Percentiles rank a stretch among this genome's conserved stretches.
These are phyloP conservation scores for Hordeum pubiflorum DNA, from an alignment of 202 grass and related monocot species.

Conservation along the genomic window DNA sequence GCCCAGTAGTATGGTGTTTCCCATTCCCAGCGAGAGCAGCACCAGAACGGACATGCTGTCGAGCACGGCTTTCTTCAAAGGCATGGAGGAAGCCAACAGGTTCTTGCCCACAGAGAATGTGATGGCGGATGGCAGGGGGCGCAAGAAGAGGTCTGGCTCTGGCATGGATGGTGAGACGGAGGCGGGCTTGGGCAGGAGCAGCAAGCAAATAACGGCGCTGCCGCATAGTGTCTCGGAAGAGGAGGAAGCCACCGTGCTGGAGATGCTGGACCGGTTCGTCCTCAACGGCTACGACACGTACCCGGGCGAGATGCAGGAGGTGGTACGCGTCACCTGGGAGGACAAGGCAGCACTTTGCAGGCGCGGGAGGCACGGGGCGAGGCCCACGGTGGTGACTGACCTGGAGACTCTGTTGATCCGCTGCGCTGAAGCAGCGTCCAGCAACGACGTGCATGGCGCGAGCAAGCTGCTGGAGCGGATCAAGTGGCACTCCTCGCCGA, in stretches of 20 bases:
- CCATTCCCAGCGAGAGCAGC: neutral
- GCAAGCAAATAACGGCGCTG: conserved; percentile 11
- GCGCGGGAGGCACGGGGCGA: neutral
- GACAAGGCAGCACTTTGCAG: neutral
- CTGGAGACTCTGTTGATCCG: conserved; percentile 22
- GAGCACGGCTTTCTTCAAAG: neutral
- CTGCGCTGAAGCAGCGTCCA: conserved; percentile 38
- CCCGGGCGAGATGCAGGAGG: neutral
- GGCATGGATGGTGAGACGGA: conserved; percentile 13
- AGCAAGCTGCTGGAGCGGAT: conserved; percentile 40
- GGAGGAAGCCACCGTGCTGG: neutral
- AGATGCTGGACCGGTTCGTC: neutral
- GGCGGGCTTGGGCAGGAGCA: neutral
- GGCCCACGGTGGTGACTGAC: neutral
- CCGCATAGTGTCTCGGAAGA: neutral
- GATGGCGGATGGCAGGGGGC: neutral
- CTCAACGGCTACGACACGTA: neutral
- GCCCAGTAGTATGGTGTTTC: neutral
- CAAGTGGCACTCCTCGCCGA: conserved; percentile 23
- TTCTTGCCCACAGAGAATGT: conserved; percentile 9
- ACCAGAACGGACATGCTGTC: neutral
- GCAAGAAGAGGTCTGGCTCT: conserved; percentile 12
- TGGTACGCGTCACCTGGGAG: neutral
- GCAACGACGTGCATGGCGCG: conserved; percentile 25
- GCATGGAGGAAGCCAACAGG: conserved; percentile 30